These are phyloP conservation scores for Cubamyces sp. DNA, from an alignment of 768 basidiomycete genomes.

Conservation along the genomic window DNA sequence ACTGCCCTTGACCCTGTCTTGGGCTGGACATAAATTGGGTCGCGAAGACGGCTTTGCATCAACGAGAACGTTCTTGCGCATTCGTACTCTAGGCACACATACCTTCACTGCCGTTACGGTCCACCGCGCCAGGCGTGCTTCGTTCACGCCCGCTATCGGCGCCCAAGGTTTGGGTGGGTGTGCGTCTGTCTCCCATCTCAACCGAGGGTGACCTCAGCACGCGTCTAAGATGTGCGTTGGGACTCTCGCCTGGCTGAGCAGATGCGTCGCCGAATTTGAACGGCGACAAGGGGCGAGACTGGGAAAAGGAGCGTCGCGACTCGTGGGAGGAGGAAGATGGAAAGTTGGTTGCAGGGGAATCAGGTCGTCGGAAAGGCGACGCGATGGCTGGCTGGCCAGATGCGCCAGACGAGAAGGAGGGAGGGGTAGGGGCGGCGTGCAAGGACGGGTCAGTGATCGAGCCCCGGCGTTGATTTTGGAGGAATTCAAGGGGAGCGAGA, in stretches of 20 bases:
- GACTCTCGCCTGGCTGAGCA: conserved; percentile 30
- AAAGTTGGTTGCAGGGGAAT: conserved; percentile 28
- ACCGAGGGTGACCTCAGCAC: conserved; percentile 32
- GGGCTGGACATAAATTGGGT: conserved; percentile 15
- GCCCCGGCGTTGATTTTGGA: conserved; percentile 81
- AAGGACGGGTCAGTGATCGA: conserved; percentile 85
- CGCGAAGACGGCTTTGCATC: conserved; percentile 13
- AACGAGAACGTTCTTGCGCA: conserved; percentile 15
- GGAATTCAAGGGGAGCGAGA: conserved; percentile 75
- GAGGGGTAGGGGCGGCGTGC: conserved; percentile 51
- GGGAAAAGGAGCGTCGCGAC: conserved; percentile 40
- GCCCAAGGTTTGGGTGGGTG: conserved; percentile 16
- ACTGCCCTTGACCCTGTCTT: conserved; percentile 27
- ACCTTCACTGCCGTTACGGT: conserved; percentile 25
- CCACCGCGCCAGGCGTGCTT: conserved; percentile 7
- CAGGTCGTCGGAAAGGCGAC: conserved; percentile 28
- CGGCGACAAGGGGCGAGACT: conserved; percentile 64
- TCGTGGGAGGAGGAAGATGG: conserved; percentile 31
- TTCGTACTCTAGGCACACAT: conserved; percentile 13
- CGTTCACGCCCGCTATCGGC: conserved; percentile 16
- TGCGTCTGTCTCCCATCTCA: conserved; percentile 27
- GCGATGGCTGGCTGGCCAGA: conserved; percentile 27
- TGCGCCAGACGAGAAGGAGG: conserved; percentile 22
- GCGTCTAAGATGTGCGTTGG: conserved; percentile 37
- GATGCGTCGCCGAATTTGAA: conserved; percentile 76